These are phyloP conservation scores for Diaporthe australafricana DNA, from an alignment of 2,329 filamentous ascomycete species.

Conservation along the genomic window DNA sequence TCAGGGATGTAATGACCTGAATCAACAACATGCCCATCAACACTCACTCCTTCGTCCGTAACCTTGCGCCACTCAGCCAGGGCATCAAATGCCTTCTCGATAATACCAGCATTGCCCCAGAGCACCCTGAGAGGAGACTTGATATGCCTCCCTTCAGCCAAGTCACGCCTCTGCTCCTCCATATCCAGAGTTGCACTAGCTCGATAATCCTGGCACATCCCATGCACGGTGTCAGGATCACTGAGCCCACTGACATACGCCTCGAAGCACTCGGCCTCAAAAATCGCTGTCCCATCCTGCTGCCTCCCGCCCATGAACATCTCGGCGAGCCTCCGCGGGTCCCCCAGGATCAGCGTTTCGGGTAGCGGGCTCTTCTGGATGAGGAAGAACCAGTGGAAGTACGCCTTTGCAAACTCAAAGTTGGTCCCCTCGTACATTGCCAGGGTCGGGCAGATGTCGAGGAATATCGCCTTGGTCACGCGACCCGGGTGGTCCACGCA, in stretches of 20 bases:
- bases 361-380: constrained; percentile 64
- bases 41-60: constrained; percentile 46
- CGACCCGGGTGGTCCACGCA: constrained; percentile 58
- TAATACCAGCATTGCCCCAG: constrained; percentile 61
- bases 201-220: constrained; percentile 68
- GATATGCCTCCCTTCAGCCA: constrained; percentile 56
- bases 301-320: constrained; percentile 55
- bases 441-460: constrained; percentile 67
- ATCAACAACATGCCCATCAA: constrained; percentile 56
- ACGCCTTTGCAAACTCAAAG: constrained; percentile 57
- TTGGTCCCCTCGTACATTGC: constrained; percentile 61
- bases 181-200: constrained; percentile 64
- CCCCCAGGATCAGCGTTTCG: constrained; percentile 56
- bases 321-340: constrained; percentile 54
- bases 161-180: constrained; percentile 59
- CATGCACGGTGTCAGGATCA: constrained; percentile 56
- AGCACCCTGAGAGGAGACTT: constrained; percentile 59
- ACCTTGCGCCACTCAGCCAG: constrained; percentile 64
- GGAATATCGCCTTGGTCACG: constrained; percentile 56
- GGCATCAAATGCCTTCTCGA: constrained; percentile 62
- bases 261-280: constrained; percentile 49
- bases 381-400: constrained; percentile 71
- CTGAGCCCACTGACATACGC: constrained; percentile 56
- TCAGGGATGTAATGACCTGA: constrained; percentile 64
- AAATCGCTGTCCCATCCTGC: constrained; percentile 49